Conservation (phyloP, 2,329 filamentous ascomycete species). For the Boeremia lycopersici region DNA sequence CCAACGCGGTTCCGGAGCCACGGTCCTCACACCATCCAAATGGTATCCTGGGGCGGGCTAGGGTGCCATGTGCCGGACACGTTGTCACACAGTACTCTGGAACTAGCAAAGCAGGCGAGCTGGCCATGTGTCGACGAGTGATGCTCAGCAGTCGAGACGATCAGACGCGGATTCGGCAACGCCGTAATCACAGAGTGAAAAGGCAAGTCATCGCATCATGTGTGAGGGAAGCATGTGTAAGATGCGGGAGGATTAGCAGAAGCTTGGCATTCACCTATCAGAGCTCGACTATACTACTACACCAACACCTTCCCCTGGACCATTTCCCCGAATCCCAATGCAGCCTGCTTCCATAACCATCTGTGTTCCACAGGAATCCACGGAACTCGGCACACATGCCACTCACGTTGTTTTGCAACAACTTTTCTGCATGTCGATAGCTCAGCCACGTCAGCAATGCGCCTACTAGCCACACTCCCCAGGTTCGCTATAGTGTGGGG, state of each 20-base stretch:
- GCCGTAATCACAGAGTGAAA: neutral
- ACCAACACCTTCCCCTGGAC: neutral
- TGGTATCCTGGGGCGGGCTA: neutral
- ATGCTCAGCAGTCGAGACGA: neutral
- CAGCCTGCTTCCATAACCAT: neutral
- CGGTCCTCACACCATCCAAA: conserved; percentile 11
- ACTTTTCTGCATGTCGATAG: neutral
- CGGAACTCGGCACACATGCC: conserved; percentile 2
- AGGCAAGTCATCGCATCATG: neutral
- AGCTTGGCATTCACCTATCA: neutral
- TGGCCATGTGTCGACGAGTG: neutral
- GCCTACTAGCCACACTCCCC: neutral
- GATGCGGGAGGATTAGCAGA: neutral
- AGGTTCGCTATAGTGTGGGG: neutral
- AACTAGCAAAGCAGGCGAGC: neutral
- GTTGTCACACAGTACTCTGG: conserved; percentile 4
- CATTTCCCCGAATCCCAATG: neutral
- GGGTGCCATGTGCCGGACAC: conserved; percentile 11
- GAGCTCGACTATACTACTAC: neutral
- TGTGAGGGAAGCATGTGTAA: neutral
- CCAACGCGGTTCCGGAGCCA: neutral
- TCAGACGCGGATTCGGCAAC: neutral
- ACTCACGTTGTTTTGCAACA: neutral
- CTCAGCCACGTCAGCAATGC: neutral
- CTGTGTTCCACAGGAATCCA: neutral